A percentile compares a stretch with the other conserved stretches of the same genome.
These are phyloP conservation scores for Hibiscus syriacus DNA, from an alignment of 345 rosid species.

Conservation along the genomic window DNA sequence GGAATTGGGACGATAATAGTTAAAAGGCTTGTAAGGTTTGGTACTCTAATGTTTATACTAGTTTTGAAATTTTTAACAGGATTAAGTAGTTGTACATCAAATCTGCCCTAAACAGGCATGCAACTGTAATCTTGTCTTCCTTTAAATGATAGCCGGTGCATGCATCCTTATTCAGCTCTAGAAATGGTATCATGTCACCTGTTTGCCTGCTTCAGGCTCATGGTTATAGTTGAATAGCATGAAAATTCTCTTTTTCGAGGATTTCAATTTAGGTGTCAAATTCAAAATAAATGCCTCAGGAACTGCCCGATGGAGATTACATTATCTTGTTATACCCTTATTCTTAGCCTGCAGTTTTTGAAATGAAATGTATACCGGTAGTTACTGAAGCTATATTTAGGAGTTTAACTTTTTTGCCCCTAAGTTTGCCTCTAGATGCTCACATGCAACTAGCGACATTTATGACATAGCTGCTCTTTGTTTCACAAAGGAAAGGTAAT, in stretches of 20 bases:
- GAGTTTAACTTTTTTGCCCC: neutral
- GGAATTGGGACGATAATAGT: constrained; percentile 78
- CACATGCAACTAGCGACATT: constrained; percentile 47
- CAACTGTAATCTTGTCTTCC: no score
- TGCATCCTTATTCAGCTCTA: neutral
- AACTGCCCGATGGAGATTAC: neutral
- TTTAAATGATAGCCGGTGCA: neutral
- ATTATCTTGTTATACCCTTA: neutral
- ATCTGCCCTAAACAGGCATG: neutral
- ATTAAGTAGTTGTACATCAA: neutral
- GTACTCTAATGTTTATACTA: neutral
- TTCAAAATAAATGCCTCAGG: neutral
- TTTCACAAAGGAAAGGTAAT: constrained; percentile 64
- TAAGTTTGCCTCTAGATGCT: constrained; percentile 35
- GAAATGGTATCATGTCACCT: neutral
- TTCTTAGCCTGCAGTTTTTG: neutral
- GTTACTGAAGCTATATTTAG: neutral
- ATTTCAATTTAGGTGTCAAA: neutral
- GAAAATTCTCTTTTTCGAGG: neutral
- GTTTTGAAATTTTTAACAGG: neutral
- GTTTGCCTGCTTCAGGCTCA: neutral
- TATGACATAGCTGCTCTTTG: no score
- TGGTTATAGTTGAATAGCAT: no score
- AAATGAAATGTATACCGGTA: neutral
- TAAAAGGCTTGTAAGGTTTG: constrained; percentile 61